Evolutionary conservation across 768 basidiomycete species (phyloP).

Genomic region (Cystofilobasidium macerans): DNA sequence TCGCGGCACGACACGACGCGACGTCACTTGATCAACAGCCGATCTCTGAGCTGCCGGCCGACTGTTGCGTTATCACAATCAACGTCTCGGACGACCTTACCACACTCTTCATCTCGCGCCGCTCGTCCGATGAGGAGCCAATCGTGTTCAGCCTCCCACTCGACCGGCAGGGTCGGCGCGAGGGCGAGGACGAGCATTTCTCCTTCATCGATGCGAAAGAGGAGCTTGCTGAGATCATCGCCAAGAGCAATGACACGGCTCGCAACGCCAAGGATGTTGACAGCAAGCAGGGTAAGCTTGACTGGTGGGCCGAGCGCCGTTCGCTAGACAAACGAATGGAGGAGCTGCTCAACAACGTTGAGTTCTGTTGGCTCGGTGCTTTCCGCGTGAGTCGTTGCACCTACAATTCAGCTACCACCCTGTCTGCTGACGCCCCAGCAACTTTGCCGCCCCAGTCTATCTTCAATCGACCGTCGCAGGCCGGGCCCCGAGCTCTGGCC

Average conservation of each 20-base stretch:
- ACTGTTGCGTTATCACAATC: constrained; percentile 78
- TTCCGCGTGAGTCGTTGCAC: constrained; percentile 60
- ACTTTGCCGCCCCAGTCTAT: constrained; percentile 30
- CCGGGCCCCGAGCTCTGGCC: constrained; percentile 44
- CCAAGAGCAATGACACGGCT: constrained; percentile 63
- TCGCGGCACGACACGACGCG: constrained; percentile 6
- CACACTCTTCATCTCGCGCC: constrained; percentile 71
- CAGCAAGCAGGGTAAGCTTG: constrained; percentile 49
- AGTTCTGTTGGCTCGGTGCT: constrained; percentile 92
- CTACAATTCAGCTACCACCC: constrained; percentile 42
- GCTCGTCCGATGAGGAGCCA: constrained; percentile 52
- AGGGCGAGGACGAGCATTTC: constrained; percentile 53
- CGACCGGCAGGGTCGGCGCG: constrained; percentile 60
- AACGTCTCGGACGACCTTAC: constrained; percentile 70
- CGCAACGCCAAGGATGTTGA: constrained; percentile 61
- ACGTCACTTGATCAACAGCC: constrained; percentile 44
- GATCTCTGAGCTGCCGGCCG: constrained; percentile 55
- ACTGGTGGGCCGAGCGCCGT: constrained; percentile 77
- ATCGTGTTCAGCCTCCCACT: constrained; percentile 82
- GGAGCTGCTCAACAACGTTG: constrained; percentile 68
- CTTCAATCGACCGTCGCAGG: constrained; percentile 44
- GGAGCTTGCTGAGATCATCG: constrained; percentile 70
- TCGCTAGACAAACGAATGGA: constrained; percentile 66
- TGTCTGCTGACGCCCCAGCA: not conserved
- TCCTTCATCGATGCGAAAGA: constrained; percentile 59